Evolutionary conservation across 2,329 filamentous ascomycete genomes (phyloP), one percentile per base, ranked within the genome.

Genomic region (Thielaviopsis punctulata): DNA sequence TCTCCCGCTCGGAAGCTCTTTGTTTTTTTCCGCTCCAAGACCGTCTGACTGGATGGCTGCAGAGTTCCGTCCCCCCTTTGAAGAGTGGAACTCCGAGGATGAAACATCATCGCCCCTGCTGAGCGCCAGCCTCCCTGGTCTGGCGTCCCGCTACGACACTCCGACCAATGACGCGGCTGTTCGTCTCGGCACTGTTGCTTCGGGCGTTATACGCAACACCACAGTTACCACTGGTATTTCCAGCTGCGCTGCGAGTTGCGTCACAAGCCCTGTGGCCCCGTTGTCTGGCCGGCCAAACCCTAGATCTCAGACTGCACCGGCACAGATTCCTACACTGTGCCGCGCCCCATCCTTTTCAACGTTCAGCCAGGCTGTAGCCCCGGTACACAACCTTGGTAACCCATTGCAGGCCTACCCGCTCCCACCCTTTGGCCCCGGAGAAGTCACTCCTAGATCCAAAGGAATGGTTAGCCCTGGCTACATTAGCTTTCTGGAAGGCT

Each of bases 41-140:
- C 19, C 36, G n/a, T 41, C 36, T 2, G 15, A 18, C 36, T 41
- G 36, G 36, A 18, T 18, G 15, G 36, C 36, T 15, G n/a, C 41
- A 10, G 24, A 24, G 9, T 45, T 50, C 33, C 27, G 45, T 25
- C 39, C 41, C 9, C 25, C 47, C 3, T 53, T 53, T 30, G 27
- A 53, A 10, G 22, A 49, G 7, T 52, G 50, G 50, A 30, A 52
- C 43, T 45, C 30, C 12, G 36, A 45, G 19, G 30, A 41, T 18
- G 23, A 41, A 13, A 6, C 27, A 1, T 36, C 49, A 41, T 41
- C 22, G 18, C 36, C 13, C 36, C n/a, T 41, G n/a, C 15, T 36
- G 30, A n/a, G 15, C n/a, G 15, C 5, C 36, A 18, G 19, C 8
- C 9, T 5, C 12, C n/a, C 36, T 8, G n/a, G n/a, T 18, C n/a